Evolutionary conservation across 805 yeast species (phyloP), one percentile per base, ranked within the genome.

Genomic region (Yarrowia osloensis): DNA sequence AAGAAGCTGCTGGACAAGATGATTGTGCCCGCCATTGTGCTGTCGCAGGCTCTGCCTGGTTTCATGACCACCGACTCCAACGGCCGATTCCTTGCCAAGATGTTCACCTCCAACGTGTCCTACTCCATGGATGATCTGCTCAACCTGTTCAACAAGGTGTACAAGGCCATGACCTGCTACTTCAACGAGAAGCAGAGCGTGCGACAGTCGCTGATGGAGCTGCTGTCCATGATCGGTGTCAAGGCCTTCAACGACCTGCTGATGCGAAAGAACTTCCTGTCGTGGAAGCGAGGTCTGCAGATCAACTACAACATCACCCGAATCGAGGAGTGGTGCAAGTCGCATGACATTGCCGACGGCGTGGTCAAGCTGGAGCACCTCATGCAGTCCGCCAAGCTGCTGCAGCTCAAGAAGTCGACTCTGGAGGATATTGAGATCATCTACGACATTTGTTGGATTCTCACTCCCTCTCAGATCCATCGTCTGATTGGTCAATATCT

Each of bases 231-330:
- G 77, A 91, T 96, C 68, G 97, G 95, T 77, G 95, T 97, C 19
- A 85, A 87, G 70, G 91, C 98, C 79, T 95, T 95, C 83, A 95
- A 95, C 76, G 98, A 95, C 76, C 81, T 95, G 79, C 86, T 96
- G 61, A 90, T 93, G 96, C 88, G 97, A 81, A 86, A 97, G 78
- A 89, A 88, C 79, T 96, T 94, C 80, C 81, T 94, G 75, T 89
- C 97, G 12, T 95, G 99, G 99, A 95, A 94, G 81, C 88, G 99
- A 76, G 98, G 98, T 57, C 84, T 95, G 72, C 99, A 95, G 79
- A 86, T 95, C 79, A 95, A 92, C 77, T 95, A 95, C 80, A 95
- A 95, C 77, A 96, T 93, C 66, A 95, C 99, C 3, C 86, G 98
- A 74, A 84, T 95, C 73, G 98, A 92, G 77, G 99, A 95, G 80